Percentiles rank a stretch among this genome's conserved stretches.
Conservation (phyloP, 768 basidiomycete species). For the Gloeopeniophorella convolvens region DNA sequence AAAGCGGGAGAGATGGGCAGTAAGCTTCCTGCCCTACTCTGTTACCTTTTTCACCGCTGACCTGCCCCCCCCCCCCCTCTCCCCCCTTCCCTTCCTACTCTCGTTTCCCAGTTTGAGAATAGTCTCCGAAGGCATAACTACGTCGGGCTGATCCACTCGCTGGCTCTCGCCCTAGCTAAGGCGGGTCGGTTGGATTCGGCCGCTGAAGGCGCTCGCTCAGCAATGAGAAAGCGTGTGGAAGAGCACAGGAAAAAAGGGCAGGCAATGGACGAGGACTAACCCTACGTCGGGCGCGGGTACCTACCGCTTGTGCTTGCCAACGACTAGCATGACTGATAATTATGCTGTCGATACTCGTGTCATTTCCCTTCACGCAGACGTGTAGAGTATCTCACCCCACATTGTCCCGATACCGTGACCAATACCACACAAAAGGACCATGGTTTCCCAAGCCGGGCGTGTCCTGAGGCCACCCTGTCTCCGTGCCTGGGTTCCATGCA, state of each 20-base stretch:
- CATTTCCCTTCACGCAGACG: no score
- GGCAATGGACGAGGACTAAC: slow-evolving; percentile 40
- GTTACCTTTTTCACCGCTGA: no score
- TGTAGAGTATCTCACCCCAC: no score
- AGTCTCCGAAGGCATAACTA: slow-evolving; percentile 83
- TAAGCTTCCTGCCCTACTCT: no score
- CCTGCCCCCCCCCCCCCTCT: background rate
- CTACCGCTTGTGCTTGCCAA: background rate
- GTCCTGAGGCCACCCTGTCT: no score
- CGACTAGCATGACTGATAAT: no score
- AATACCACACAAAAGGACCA: no score
- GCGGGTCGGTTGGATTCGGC: slow-evolving; percentile 53
- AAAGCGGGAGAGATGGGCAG: slow-evolving; percentile 78
- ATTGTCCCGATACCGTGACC: no score
- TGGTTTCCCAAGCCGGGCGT: no score
- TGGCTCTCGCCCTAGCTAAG: slow-evolving; percentile 69
- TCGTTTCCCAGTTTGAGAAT: slow-evolving; percentile 66
- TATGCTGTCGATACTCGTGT: no score
- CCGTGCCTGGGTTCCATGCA: no score
- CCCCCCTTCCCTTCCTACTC: slow-evolving; percentile 6
- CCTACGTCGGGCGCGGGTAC: background rate
- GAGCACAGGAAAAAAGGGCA: slow-evolving; percentile 36
- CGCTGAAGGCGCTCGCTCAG: slow-evolving; percentile 37
- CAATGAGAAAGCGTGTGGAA: slow-evolving; percentile 38
- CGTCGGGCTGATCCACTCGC: slow-evolving; percentile 69